phyloP scores from a whole-genome alignment of 805 yeast species.

The Jamesozyma jinghongensis region DNA sequence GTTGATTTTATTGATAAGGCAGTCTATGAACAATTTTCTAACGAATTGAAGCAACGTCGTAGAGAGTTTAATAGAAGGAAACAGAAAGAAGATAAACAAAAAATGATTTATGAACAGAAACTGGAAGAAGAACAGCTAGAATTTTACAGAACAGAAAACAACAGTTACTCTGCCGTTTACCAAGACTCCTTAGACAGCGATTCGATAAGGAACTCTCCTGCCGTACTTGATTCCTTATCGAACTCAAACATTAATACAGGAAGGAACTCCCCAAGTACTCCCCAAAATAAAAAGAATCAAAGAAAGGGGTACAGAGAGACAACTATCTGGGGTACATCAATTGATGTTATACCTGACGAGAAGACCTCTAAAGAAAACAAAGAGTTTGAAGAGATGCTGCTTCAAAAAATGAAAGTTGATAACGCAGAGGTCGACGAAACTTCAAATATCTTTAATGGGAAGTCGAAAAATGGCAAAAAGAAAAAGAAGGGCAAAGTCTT shows the following conservation, averaged over 20 bases:
- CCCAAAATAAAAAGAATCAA: neutral
- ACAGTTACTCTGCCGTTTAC: constrained; percentile 25
- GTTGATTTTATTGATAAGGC: constrained; percentile 36
- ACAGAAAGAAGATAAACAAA: constrained; percentile 52
- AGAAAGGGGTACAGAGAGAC: constrained; percentile 31
- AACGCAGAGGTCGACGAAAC: constrained; percentile 4
- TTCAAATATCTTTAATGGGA: neutral
- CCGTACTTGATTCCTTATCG: constrained; percentile 30
- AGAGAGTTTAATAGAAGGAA: constrained; percentile 40
- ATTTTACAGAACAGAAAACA: constrained; percentile 53
- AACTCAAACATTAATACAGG: constrained; percentile 6
- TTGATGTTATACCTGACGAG: constrained; percentile 26
- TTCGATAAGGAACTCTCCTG: constrained; percentile 5
- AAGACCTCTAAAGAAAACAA: constrained; percentile 35
- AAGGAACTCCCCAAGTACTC: neutral
- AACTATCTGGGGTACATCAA: constrained; percentile 71
- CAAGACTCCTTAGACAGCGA: constrained; percentile 29
- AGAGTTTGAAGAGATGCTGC: constrained; percentile 42
- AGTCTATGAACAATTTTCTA: constrained; percentile 38
- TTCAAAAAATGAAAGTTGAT: constrained; percentile 41
- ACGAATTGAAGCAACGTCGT: constrained; percentile 50
- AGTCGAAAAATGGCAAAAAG: constrained; percentile 33
- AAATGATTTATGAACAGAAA: constrained; percentile 44
- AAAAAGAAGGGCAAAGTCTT: constrained; percentile 35
- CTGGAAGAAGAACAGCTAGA: constrained; percentile 50